Conservation (phyloP, 805 yeast species). For the Suhomyces canberraensis region DNA sequence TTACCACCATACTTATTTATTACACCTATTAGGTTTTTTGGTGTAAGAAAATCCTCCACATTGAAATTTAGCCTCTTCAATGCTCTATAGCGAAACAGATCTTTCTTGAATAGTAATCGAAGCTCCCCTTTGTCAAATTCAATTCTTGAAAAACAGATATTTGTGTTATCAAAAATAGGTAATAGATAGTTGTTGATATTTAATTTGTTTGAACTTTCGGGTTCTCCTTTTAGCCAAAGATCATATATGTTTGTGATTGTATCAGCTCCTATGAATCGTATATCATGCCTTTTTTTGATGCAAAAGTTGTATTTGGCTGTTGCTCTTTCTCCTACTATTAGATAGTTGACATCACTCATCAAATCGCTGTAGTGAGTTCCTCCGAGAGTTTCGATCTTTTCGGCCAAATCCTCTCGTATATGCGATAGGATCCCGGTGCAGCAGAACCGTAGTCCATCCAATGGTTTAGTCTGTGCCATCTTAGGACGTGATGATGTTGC, state of each 20-base stretch:
- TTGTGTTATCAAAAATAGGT: slow-evolving; percentile 44
- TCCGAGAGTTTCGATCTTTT: slow-evolving; percentile 53
- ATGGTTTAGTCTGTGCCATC: slow-evolving; percentile 27
- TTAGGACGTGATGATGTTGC: neutral
- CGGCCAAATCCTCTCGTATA: slow-evolving; percentile 41
- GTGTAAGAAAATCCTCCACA: slow-evolving; percentile 19
- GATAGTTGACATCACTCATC: slow-evolving; percentile 56
- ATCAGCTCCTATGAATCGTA: slow-evolving; percentile 50
- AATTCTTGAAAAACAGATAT: slow-evolving; percentile 44
- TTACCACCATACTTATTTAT: slow-evolving; percentile 48
- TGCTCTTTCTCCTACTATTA: slow-evolving; percentile 56
- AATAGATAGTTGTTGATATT: slow-evolving; percentile 25
- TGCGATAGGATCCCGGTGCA: slow-evolving; percentile 50
- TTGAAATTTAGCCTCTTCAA: slow-evolving; percentile 6
- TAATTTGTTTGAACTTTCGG: slow-evolving; percentile 19
- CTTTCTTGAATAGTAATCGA: slow-evolving; percentile 14
- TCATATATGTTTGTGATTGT: slow-evolving; percentile 44
- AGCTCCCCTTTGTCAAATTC: slow-evolving; percentile 15
- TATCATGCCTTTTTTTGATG: slow-evolving; percentile 50
- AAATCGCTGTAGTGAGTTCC: slow-evolving; percentile 56
- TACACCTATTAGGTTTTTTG: slow-evolving; percentile 28
- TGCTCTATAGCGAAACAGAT: slow-evolving; percentile 20
- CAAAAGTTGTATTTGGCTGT: slow-evolving; percentile 57
- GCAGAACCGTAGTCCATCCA: slow-evolving; percentile 50
- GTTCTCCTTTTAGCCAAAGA: slow-evolving; percentile 54